Base-by-base conservation (phyloP, 2,329 filamentous ascomycete species). In the Annulohypoxylon truncatum region DNA sequence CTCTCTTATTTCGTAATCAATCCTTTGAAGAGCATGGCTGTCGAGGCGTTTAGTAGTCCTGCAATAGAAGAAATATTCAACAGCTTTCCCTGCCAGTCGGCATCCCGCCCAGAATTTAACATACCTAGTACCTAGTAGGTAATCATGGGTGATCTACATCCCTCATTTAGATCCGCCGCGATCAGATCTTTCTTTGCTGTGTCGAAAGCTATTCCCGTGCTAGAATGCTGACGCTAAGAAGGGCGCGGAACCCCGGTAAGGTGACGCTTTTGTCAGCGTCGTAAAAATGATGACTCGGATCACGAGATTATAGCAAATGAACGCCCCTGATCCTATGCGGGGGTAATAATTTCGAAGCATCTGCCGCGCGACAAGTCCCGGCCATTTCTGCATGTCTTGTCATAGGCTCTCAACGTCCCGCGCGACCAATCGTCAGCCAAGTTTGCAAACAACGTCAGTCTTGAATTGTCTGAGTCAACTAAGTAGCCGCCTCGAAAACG, bases 351-450 rank as follows among this genome's bases (percentile, higher is more conserved):
- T 57, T 44, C 28, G 40, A 40, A 48, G 40, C 44, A 64, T 40
- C 54, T 48, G 54, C 40, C 40, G 54, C 54, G 31, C 35, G 35
- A 62, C 42, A 62, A 51, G 56, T 42, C 31, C 56, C 28, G 57
- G 12, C 48, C 53, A 22, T 67, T 69, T 56, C 66, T 70, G 59
- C 52, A 61, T 64, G 64, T 66, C 62, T 66, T 61, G 55, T 52
- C 38, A 35, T 40, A 59, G 35, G 47, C 38, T 51, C 18, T 42
- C 31, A 55, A 61, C 22, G 20, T 26, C 52, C 47, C 38, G 28
- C 42, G n/a, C 22, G 35, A n/a, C 60, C 52, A 68, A 59, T 66
- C 31, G 47, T 12, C 31, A 18, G 20, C 20, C 31, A 48, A n/a
- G 20, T 10, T 55, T 51, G 26, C 7, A 51, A 64, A 52, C 22